Evolutionary conservation across 1,139 yeast genomes (phyloP), one percentile per base, ranked within the genome.

Genomic region (Geotrichum candidum): DNA sequence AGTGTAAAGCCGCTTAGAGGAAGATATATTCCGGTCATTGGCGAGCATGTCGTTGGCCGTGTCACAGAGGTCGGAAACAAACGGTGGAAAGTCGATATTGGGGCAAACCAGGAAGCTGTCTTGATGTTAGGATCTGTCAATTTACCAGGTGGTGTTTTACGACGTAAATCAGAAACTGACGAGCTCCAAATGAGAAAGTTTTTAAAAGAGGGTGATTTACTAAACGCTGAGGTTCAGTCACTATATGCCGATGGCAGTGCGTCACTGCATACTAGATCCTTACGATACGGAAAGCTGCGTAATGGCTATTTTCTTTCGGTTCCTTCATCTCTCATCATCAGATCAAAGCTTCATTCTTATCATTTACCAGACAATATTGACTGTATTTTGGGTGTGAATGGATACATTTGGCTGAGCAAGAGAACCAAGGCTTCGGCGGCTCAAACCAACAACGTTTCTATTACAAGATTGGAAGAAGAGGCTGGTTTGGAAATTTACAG

Each of bases 41-140:
- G 99, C 64, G 99, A 95, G 72, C 98, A 95, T 74, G 82, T 95
- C 22, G 86, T 95, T 48, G 99, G 99, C 0, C 79, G 99, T 66
- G 88, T 95, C 68, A 88, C 96, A 1, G 99, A 94, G 70, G 98
- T 94, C 5, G 96, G 96, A 0, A 87, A 88, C 68, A 89, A 88
- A 72, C 80, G 98, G 68, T 95, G 99, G 99, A 91, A 88, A 72
- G 98, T 95, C 23, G 97, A 94, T 70, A 90, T 95, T 69, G 98
- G 99, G 18, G 90, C 90, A 25, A 87, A 86, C 68, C 97, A 90
- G 70, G 96, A 91, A 72, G 99, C 97, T 0, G 85, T 90, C 0
- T 78, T 95, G 66, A 87, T 90, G 90, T 80, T 95, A 65, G 99
- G 99, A 10, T 90, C 97, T 0, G 97, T 95, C 29, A 95, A 95